These are phyloP conservation scores for Mortierella hygrophila DNA, from an alignment of 192 early-diverging fungal genomes.

Conservation along the genomic window DNA sequence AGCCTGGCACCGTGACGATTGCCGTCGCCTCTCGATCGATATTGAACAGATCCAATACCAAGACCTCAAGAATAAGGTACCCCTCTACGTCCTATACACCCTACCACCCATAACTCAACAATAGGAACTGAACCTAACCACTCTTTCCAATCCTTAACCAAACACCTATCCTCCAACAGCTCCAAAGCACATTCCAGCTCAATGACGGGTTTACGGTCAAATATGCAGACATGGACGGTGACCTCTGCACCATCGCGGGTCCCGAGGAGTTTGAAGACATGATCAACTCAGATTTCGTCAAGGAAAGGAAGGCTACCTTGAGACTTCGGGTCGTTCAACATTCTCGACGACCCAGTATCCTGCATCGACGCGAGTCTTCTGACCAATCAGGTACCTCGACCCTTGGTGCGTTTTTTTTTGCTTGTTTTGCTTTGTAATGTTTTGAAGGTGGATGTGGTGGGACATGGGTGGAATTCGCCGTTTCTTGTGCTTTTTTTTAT, in stretches of 20 bases:
- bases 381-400: constrained; percentile 54
- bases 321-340: constrained; percentile 37
- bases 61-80: constrained; percentile 54
- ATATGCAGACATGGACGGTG: constrained; percentile 48
- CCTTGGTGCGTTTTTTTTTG: constrained; percentile 24
- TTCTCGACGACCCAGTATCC: constrained; percentile 37
- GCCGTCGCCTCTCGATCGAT: constrained; percentile 51
- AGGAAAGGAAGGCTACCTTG: constrained; percentile 40
- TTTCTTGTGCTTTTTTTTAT: too few relatives aligned
- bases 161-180: constrained; percentile 7
- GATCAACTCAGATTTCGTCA: constrained; percentile 46
- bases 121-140: not conserved
- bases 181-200: constrained; percentile 49
- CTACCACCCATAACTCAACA: too few relatives aligned
- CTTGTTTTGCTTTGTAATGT: not conserved
- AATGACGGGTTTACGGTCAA: constrained; percentile 54
- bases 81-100: too few relatives aligned
- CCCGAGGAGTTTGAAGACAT: constrained; percentile 47
- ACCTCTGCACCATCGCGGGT: constrained; percentile 49
- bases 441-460: not conserved
- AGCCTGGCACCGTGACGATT: constrained; percentile 51
- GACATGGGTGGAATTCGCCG: too few relatives aligned
- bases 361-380: constrained; percentile 41
- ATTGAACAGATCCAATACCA: constrained; percentile 53
- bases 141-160: not conserved